These are phyloP conservation scores for Agaricales sp. DNA, from an alignment of 1,284 basidiomycete genomes.

Conservation along the genomic window DNA sequence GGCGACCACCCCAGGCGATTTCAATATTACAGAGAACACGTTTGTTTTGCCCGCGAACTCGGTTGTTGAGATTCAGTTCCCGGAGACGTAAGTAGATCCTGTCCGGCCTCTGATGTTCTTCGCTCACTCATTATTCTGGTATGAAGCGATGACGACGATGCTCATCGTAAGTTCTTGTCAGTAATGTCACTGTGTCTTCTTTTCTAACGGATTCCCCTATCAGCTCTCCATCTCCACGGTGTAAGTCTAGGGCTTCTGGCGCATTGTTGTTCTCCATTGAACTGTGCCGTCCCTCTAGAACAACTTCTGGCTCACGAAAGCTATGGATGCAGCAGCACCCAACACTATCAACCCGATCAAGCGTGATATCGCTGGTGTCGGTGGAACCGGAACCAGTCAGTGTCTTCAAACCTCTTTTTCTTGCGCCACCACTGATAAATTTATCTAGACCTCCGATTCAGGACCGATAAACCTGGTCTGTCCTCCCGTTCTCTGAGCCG, in stretches of 20 bases:
- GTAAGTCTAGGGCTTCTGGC: no score
- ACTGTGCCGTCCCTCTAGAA: no score
- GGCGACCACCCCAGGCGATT: conserved; percentile 13
- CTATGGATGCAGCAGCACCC: background rate
- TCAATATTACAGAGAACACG: conserved; percentile 19
- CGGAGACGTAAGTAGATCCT: conserved; percentile 10
- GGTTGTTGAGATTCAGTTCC: conserved; percentile 16
- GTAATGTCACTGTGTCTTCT: background rate
- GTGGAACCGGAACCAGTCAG: background rate
- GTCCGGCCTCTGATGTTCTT: background rate
- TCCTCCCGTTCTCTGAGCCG: background rate
- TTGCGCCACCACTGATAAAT: background rate
- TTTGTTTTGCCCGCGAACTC: conserved; percentile 17
- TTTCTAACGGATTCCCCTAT: background rate
- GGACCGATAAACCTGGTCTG: conserved; percentile 15
- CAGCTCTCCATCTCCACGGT: background rate
- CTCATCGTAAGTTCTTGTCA: conserved; percentile 3
- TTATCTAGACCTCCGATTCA: conserved; percentile 13
- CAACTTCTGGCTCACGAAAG: no score
- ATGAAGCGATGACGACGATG: conserved; percentile 11
- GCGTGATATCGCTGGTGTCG: background rate
- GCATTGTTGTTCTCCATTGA: no score
- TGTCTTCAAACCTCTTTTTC: background rate
- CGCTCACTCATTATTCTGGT: background rate
- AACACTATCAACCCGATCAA: background rate